Base-by-base conservation (phyloP, 2,329 filamentous ascomycete genomes). In the Trichoderma sp. region DNA sequence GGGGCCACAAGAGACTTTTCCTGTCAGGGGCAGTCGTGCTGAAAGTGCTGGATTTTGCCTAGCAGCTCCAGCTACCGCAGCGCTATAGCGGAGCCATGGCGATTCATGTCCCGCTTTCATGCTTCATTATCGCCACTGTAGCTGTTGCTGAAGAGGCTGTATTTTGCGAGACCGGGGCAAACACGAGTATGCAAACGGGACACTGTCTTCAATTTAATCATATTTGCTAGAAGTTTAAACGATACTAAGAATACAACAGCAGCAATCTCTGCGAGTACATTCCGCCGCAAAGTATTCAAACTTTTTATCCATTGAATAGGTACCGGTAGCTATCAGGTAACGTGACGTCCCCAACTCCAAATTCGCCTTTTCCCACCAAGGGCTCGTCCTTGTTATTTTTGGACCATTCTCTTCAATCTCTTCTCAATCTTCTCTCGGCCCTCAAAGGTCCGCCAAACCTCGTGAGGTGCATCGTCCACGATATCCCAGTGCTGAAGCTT, bases 401-500 rank as follows among this genome's bases (percentile, higher is more conserved):
- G 72, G 33, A 95, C 87, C 72, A 97, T 77, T 77, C 94, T 84
- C 72, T 83, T 86, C 75, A 98, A 80, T 74, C 93, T 88, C 83
- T 91, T 92, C 83, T 97, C 94, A 79, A 98, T 90, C 58, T 89
- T 80, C 63, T 88, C 81, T 67, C 92, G 85, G 0, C 95, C 95
- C 59, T 94, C 87, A 2, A 85, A 78, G 3, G 90, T 93, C 74
- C 82, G 83, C 96, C 96, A 99, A 0, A 98, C 91, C 77, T 94
- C 87, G 78, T 97, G 93, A 5, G 94, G 92, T 3, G 94, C 94
- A 71, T 90, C 87, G 69, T 92, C 88, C 13, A 97, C 93, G 64
- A 97, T 87, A 78, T 97, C 93, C 94, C 95, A 99, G 49, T 87
- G 84, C 69, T 92, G 79, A 63, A 98, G 82, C 59, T 94, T 93